Evolutionary conservation across 1,284 basidiomycete species (phyloP), one percentile per base, ranked within the genome.

Genomic region (Waitea zeae): DNA sequence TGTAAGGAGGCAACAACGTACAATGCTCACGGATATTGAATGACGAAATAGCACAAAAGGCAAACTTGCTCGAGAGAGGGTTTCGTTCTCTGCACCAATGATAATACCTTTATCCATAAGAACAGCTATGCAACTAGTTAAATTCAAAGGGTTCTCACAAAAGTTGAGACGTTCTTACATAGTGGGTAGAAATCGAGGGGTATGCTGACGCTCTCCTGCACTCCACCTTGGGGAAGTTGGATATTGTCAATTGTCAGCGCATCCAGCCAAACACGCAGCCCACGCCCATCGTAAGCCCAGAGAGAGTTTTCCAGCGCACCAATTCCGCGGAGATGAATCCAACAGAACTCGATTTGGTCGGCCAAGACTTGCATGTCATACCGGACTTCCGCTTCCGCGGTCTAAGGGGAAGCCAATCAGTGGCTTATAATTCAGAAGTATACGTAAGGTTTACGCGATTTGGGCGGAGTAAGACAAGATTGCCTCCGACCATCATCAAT

Each of bases 31-130:
- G 45, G 79, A 88, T 0, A 93, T 95, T 19, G 79, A 71, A 52
- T 93, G 79, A 37, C 90, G 72, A 59, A 93, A 97, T 56, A 95
- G 78, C 5, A 83, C 79, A 50, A 96, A 97, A 9, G 90, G 74
- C 4, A 98, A 59, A 36, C 80, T 83, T 13, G 68, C 60, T 27
- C 86, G 70, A 15, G 80, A 63, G 2, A 75, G 79, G 2, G 75
- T 70, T 51, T 95, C 89, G 37, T 92, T 75, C 46, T 97, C 90
- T 26, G 86, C 86, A 5, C 93, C 95, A 37, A 98, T 90, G 41
- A 99, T 87, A 44, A 98, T 95, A 1, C 92, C 95, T 51, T 96
- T 97, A 52, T 97, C 90, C 83, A 98, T 93, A 14, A 98, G 65
- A 4, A 95, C 88, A 39, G 90, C 89, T 93, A 42, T 11, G 30